Evolutionary conservation across 2,329 filamentous ascomycete genomes (phyloP), one percentile per base, ranked within the genome.

Genomic region (Dothistroma septosporum): DNA sequence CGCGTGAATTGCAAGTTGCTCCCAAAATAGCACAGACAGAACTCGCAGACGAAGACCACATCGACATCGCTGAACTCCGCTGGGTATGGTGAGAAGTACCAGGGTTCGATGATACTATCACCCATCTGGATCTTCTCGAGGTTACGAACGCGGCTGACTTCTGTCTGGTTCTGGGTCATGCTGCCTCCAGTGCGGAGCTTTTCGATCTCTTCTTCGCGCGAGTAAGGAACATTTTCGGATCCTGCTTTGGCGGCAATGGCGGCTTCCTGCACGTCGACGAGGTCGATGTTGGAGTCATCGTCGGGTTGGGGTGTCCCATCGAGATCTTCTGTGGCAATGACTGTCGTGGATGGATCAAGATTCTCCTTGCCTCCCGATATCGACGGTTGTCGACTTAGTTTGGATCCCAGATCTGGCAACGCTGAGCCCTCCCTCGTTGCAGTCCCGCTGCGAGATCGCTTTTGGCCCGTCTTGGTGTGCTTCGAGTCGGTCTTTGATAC

Each of bases 71-170:
- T 88, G 74, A 96, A 97, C 2, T 87, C 82, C 72, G 95, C 89
- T 0, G 94, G 94, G 70, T 99, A 99, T 0, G 94, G 94, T 5
- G 92, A 96, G 78, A 99, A 99, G 76, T 99, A 99, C 94, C 94
- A 99, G 0, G 94, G 94, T 74, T 96, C 95, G 48, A 99, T 85
- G 70, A 97, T 91, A 73, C 87, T 89, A 68, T 88, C 87, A 49
- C 94, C 95, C 81, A 99, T 97, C 74, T 97, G 93, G 3, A 99
- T 88, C 67, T 89, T 92, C 58, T 90, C 91, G 66, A 99, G 87
- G 73, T 99, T 99, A 71, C 94, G 88, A 58, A 99, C 96, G 57
- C 95, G 89, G 24, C 93, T 93, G 63, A 99, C 92, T 73, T 99
- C 95, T 12, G 93, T 92, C 60, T 96, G 94, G 67, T 97, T 97